These are phyloP conservation scores for Thermomyces lanuginosus DNA, from an alignment of 2,329 filamentous ascomycete species.

Conservation along the genomic window DNA sequence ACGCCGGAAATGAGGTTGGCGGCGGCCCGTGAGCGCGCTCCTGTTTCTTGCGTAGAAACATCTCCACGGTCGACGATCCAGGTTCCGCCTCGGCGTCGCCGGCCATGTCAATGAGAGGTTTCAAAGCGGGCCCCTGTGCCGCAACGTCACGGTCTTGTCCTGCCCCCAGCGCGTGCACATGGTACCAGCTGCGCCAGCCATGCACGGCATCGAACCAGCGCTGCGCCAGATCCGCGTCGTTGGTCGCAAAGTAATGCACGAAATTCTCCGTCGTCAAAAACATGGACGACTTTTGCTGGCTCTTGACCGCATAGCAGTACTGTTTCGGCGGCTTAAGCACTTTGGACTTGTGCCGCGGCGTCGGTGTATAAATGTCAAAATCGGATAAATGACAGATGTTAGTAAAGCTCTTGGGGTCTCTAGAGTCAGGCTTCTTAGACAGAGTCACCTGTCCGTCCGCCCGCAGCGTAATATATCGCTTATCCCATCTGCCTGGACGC, in stretches of 20 bases:
- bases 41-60: constrained; percentile 14
- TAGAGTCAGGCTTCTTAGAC: constrained; percentile 45
- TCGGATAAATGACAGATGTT: constrained; percentile 75
- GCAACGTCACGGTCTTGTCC: constrained; percentile 25
- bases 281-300: constrained; percentile 71
- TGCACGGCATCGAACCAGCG: constrained; percentile 58
- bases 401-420: constrained; percentile 48
- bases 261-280: constrained; percentile 73
- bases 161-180: constrained; percentile 54
- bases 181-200: constrained; percentile 79
- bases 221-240: constrained; percentile 50
- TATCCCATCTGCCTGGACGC: constrained; percentile 72
- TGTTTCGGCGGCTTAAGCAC: constrained; percentile 70
- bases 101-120: constrained; percentile 49
- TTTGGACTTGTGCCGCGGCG: constrained; percentile 48
- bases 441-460: constrained; percentile 54
- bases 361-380: constrained; percentile 78
- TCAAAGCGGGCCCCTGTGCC: constrained; percentile 44
- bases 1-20: constrained; percentile 15
- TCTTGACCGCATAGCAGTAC: constrained; percentile 76
- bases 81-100: constrained; percentile 38
- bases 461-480: constrained; percentile 60
- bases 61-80: constrained; percentile 8
- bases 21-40: constrained; percentile 16
- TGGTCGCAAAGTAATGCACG: constrained; percentile 79